phyloP scores from a whole-genome alignment of 257 asterid genomes.

The Nicotiana otophora region DNA sequence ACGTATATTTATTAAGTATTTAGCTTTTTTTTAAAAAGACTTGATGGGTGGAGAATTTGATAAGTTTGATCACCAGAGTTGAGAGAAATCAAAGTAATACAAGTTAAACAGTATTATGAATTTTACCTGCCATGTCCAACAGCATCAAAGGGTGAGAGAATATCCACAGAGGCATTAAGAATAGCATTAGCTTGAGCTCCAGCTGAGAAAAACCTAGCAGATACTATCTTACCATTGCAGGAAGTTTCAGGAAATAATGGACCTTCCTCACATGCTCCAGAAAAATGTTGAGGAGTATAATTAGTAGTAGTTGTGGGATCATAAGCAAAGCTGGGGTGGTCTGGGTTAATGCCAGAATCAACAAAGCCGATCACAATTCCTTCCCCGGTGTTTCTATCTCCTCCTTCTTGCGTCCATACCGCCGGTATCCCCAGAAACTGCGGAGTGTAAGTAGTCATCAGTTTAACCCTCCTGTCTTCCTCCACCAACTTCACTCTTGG shows the following conservation, averaged over 20 bases:
- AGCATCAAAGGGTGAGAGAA: slow-evolving; percentile 71
- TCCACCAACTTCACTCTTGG: slow-evolving; percentile 61
- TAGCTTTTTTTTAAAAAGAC: too few relatives aligned
- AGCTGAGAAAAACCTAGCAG: slow-evolving; percentile 72
- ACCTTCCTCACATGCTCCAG: slow-evolving; percentile 66
- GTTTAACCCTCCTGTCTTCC: slow-evolving; percentile 58
- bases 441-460: slow-evolving; percentile 68
- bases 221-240: slow-evolving; percentile 75
- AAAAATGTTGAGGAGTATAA: slow-evolving; percentile 35
- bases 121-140: slow-evolving; percentile 89
- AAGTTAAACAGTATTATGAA: neutral
- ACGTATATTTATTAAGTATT: neutral
- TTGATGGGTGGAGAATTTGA: neutral
- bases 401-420: slow-evolving; percentile 71
- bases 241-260: slow-evolving; percentile 58
- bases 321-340: slow-evolving; percentile 68
- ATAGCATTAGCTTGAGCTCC: slow-evolving; percentile 58
- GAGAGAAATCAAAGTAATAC: neutral
- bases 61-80: neutral
- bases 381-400: slow-evolving; percentile 63
- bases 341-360: slow-evolving; percentile 74
- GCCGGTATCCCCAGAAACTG: slow-evolving; percentile 53
- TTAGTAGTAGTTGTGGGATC: slow-evolving; percentile 38
- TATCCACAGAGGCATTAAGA: slow-evolving; percentile 52
- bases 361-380: slow-evolving; percentile 82